phyloP scores from a whole-genome alignment of 148 eudicot genomes.

The Vaccinium myrtillus region DNA sequence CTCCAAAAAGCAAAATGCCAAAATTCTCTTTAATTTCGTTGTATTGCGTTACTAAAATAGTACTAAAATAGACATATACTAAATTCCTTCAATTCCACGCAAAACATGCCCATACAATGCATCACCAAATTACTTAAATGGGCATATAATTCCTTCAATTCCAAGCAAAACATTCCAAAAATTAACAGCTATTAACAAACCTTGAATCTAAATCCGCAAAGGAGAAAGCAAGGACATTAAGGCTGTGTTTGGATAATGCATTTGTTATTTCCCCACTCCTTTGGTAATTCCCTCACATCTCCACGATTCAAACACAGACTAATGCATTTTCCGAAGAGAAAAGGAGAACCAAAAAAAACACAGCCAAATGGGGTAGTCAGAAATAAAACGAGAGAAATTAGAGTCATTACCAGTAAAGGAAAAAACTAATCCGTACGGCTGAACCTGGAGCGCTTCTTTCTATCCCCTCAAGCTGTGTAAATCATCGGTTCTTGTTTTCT shows the following conservation, averaged over 20 bases:
- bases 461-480: background rate
- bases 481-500: background rate
- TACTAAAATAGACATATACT: background rate
- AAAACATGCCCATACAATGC: background rate
- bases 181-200: slow-evolving; percentile 3
- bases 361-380: background rate
- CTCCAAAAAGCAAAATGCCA: slow-evolving; percentile 15
- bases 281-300: background rate
- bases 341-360: background rate
- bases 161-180: background rate
- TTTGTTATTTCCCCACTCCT: background rate
- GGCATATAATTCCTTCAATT: background rate
- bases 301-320: background rate
- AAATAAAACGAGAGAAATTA: background rate
- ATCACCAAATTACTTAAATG: background rate
- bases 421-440: background rate
- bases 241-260: background rate
- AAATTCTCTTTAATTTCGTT: background rate
- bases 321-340: background rate
- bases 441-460: background rate
- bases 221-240: background rate
- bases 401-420: background rate
- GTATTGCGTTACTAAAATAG: background rate
- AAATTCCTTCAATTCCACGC: slow-evolving; percentile 1
- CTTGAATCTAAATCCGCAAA: background rate